Evolutionary conservation across 2,329 filamentous ascomycete species (phyloP).

Genomic region (Alternaria sp.): DNA sequence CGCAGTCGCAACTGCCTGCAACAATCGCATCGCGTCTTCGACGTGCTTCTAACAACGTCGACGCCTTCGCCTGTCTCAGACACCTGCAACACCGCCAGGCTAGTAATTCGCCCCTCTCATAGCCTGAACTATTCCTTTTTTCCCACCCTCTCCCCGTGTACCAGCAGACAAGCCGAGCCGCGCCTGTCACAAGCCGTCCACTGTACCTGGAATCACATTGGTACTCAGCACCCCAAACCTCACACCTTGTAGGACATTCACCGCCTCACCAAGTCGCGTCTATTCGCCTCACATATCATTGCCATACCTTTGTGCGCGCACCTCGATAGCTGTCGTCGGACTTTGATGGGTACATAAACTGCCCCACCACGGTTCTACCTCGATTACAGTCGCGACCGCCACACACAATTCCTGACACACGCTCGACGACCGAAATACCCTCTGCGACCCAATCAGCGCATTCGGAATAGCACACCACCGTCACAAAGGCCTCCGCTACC

Average conservation of each 20-base stretch:
- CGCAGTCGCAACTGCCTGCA: slow-evolving; percentile 35
- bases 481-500: background rate
- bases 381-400: slow-evolving; percentile 23
- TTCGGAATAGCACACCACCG: slow-evolving; percentile 3
- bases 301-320: background rate
- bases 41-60: slow-evolving; percentile 31
- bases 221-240: slow-evolving; percentile 7
- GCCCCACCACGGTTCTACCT: slow-evolving; percentile 34
- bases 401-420: slow-evolving; percentile 13
- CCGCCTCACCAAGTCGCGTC: background rate
- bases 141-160: slow-evolving; percentile 1
- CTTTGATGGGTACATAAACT: slow-evolving; percentile 29
- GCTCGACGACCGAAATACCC: background rate
- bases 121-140: background rate
- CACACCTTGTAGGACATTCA: slow-evolving; percentile 8
- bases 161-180: slow-evolving; percentile 3
- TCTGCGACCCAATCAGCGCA: background rate
- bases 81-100: background rate
- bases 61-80: slow-evolving; percentile 12
- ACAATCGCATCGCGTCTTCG: slow-evolving; percentile 35
- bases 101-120: slow-evolving; percentile 3
- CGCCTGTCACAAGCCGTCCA: slow-evolving; percentile 7
- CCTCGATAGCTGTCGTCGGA: slow-evolving; percentile 3
- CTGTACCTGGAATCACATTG: slow-evolving; percentile 6
- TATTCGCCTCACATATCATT: background rate